Percentiles rank a stretch among this genome's conserved stretches.
Conservation (phyloP, 2,329 filamentous ascomycete species). For the Sordariomycetes sp. region DNA sequence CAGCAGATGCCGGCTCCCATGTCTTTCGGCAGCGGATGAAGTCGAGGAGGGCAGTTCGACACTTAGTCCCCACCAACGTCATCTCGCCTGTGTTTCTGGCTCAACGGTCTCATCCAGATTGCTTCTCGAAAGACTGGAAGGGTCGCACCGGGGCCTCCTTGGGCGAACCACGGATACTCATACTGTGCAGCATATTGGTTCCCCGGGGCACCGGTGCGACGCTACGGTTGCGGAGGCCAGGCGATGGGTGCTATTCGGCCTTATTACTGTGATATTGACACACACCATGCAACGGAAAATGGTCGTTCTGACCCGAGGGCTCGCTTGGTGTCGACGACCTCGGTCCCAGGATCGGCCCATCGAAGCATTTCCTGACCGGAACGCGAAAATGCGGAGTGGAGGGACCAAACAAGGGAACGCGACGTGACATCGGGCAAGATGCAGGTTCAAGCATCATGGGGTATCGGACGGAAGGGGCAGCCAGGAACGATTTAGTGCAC, state of each 20-base stretch:
- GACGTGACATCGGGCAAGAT: not conserved
- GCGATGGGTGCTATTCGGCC: not conserved
- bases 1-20: not conserved
- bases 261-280: not conserved
- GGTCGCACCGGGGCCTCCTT: not conserved
- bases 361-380: not conserved
- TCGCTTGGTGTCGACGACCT: not conserved
- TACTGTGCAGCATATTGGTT: not conserved
- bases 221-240: not conserved
- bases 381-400: not conserved
- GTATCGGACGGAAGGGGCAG: not conserved
- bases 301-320: not conserved
- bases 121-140: conserved; percentile 3
- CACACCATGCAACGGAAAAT: not conserved
- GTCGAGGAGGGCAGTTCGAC: not conserved
- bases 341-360: not conserved
- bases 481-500: not conserved
- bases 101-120: not conserved
- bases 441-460: not conserved
- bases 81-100: not conserved
- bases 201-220: not conserved
- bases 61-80: conserved; percentile 1
- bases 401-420: not conserved
- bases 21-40: not conserved
- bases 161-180: not conserved